A percentile compares a stretch with the other conserved stretches of the same genome.
phyloP scores from a whole-genome alignment of 2,329 filamentous ascomycete species.

The Ascochyta viciae-villosae region DNA sequence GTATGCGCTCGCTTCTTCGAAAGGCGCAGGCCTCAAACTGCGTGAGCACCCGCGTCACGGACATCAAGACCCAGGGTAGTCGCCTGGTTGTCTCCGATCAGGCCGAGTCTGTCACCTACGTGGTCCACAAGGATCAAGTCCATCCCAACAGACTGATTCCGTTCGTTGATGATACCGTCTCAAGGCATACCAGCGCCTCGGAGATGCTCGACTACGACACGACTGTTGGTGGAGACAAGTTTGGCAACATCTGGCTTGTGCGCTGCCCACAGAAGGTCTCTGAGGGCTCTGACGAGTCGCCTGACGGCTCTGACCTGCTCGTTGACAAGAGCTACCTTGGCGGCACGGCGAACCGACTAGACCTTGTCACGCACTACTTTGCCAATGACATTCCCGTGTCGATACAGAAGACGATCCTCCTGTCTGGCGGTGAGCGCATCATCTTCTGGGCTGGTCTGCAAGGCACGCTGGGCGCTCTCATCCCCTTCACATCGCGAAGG shows the following conservation, averaged over 20 bases:
- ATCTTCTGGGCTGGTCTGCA: constrained; percentile 94
- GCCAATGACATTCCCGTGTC: constrained; percentile 91
- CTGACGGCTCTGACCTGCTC: constrained; percentile 86
- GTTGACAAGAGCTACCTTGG: constrained; percentile 91
- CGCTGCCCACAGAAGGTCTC: constrained; percentile 86
- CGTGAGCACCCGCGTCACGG: constrained; percentile 82
- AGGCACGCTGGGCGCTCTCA: constrained; percentile 90
- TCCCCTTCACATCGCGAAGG: constrained; percentile 89
- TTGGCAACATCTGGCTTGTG: constrained; percentile 93
- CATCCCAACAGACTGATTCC: constrained; percentile 91
- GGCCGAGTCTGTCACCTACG: constrained; percentile 87
- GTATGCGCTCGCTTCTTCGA: constrained; percentile 88
- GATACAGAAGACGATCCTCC: constrained; percentile 85
- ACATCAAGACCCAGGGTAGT: constrained; percentile 86
- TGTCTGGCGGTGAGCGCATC: constrained; percentile 90
- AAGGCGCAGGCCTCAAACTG: constrained; percentile 82
- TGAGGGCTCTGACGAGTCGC: constrained; percentile 89
- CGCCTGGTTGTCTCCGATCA: constrained; percentile 93
- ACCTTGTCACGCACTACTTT: constrained; percentile 87
- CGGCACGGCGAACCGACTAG: constrained; percentile 83
- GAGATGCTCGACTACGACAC: constrained; percentile 99
- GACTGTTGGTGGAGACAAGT: constrained; percentile 93
- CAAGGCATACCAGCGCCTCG: constrained; percentile 88
- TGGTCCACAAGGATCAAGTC: constrained; percentile 80
- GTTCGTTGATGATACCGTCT: constrained; percentile 88